phyloP scores from a whole-genome alignment of 2,329 filamentous ascomycete genomes.

The Mariannaea sp. region DNA sequence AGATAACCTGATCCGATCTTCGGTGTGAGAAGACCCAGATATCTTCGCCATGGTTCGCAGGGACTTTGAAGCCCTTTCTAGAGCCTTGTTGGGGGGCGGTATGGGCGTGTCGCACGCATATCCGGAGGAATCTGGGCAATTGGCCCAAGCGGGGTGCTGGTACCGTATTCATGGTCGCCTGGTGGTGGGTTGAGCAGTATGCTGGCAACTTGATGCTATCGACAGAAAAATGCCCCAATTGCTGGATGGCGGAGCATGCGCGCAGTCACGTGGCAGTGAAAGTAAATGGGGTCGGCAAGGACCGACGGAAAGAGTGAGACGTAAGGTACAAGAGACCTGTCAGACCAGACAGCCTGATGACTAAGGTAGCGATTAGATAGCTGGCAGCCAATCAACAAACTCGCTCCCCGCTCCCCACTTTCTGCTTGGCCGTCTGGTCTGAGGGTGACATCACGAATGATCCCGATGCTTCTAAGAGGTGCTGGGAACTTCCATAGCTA shows the following conservation, averaged over 20 bases:
- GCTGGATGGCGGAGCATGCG: slow-evolving; percentile 24
- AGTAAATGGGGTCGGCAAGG: not conserved
- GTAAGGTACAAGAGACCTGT: no score
- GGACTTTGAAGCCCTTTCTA: slow-evolving; percentile 34
- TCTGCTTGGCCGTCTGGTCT: slow-evolving; percentile 1
- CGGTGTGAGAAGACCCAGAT: slow-evolving; percentile 62
- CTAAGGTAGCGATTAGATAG: slow-evolving; percentile 39
- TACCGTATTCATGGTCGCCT: slow-evolving; percentile 46
- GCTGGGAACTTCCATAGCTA: slow-evolving; percentile 38
- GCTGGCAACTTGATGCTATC: slow-evolving; percentile 26
- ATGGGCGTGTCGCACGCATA: slow-evolving; percentile 48
- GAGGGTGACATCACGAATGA: slow-evolving; percentile 43
- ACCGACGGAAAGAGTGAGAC: no score
- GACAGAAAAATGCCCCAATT: slow-evolving; percentile 31
- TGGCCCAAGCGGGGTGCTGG: slow-evolving; percentile 45
- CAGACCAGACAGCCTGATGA: no score
- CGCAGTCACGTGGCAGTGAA: slow-evolving; percentile 34
- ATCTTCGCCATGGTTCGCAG: slow-evolving; percentile 58
- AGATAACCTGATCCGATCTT: slow-evolving; percentile 56
- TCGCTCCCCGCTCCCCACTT: slow-evolving; percentile 29
- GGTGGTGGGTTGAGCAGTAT: slow-evolving; percentile 27
- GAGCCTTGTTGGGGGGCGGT: slow-evolving; percentile 30
- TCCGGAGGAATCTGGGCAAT: slow-evolving; percentile 49
- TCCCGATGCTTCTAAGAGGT: slow-evolving; percentile 41
- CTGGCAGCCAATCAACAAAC: slow-evolving; percentile 25